Percentiles rank a stretch among this genome's conserved stretches.
phyloP scores from a whole-genome alignment of 441 rosid species.

The Mallotus japonicus region DNA sequence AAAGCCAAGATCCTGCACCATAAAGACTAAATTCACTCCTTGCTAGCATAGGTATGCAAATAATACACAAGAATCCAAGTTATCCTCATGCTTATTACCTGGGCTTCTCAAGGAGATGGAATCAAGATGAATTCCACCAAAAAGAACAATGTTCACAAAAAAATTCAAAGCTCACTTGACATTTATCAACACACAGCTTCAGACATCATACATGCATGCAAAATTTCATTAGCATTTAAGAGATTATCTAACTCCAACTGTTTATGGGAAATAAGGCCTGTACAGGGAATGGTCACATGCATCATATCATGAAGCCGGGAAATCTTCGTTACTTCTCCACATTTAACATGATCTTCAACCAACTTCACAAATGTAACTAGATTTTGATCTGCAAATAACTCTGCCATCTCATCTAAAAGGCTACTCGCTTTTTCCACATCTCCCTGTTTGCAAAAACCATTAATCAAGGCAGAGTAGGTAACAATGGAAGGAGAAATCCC shows the following conservation, averaged over 20 bases:
- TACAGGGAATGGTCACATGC: conserved; percentile 21
- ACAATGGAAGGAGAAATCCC: conserved; percentile 42
- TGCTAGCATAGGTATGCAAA: conserved; percentile 7
- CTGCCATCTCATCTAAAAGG: conserved; percentile 37
- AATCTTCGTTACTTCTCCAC: conserved; percentile 25
- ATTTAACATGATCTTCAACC: conserved; percentile 17
- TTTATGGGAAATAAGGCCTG: conserved; percentile 16
- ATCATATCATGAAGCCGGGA: conserved; percentile 29
- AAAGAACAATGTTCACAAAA: not conserved
- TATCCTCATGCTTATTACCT: conserved; percentile 9
- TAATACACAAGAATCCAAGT: conserved; percentile 4
- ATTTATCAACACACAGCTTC: conserved; percentile 35
- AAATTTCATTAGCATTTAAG: conserved; percentile 24
- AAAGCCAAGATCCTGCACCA: not conserved
- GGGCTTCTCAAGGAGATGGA: conserved; percentile 15
- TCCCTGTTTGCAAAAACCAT: conserved; percentile 41
- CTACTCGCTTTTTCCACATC: conserved; percentile 28
- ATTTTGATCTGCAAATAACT: conserved; percentile 29
- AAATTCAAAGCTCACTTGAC: not conserved
- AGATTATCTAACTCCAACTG: conserved; percentile 23
- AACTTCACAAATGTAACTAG: conserved; percentile 21
- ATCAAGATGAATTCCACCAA: not conserved
- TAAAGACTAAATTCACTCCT: not conserved
- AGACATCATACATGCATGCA: conserved; percentile 19
- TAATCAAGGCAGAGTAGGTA: conserved; percentile 39